Base-by-base conservation (phyloP, 192 early-diverging fungal species). In the Coemansia sp. region DNA sequence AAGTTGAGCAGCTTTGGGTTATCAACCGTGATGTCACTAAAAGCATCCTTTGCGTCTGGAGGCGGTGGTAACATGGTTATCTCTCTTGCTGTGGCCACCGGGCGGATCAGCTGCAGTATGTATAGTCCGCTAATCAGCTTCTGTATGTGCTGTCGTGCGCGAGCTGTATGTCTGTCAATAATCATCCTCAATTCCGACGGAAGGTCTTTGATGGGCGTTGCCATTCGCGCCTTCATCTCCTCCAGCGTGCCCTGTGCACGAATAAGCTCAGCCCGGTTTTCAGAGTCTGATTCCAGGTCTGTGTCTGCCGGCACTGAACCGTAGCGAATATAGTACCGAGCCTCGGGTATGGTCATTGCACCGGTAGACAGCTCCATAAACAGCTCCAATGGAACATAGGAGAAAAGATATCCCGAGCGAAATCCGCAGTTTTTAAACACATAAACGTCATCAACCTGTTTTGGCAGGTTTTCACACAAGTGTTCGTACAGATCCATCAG, bases 91-190 rank as follows among this genome's bases (percentile, higher is more conserved):
- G 11, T 72, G 32, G 52, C 26, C 4, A 77, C 32, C 6, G 80
- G 80, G 12, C 59, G 71, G 6, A 82, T 63, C 18, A 82, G 60
- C 53, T 77, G 75, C 62, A 82, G 65, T 16, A 63, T 37, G 37
- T 70, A 67, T 19, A 82, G 39, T 16, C 37, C 56, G 26, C 50
- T 48, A 19, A 82, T 21, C 11, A 71, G 40, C n/a, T 39, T 44
- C 56, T 71, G 65, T 7, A 77, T 26, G 6, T 64, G 65, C 21
- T 9, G 1, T 7, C 79, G 79, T 43, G 71, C 18, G 4, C 48
- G 39, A 23, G 10, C 11, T 5, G 47, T 1, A 7, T 26, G 39
- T 15, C 40, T 11, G 8, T 21, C 40, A 53, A 75, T 23, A 13
- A 19, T 12, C 15, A 44, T 12, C 42, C 19, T 9, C 44, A 83